Evolutionary conservation across 441 rosid genomes (phyloP).

Genomic region (Populus hybrid): DNA sequence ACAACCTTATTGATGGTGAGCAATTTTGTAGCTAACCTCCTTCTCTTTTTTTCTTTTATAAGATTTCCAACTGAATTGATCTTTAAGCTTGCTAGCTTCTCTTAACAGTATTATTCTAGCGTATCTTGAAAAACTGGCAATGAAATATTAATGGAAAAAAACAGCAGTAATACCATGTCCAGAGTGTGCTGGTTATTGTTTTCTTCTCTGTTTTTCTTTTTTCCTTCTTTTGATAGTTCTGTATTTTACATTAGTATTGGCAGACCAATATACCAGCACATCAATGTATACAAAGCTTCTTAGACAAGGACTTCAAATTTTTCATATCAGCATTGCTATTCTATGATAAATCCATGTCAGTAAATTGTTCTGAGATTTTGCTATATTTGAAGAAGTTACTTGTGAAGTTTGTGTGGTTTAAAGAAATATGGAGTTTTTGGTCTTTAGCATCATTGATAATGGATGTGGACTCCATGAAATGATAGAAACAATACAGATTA

Average conservation of each 20-base stretch:
- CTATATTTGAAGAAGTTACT: not conserved
- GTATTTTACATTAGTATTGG: not conserved
- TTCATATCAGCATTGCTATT: not conserved
- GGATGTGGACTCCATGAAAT: not conserved
- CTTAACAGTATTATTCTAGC: too few species aligned
- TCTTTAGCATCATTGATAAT: not conserved
- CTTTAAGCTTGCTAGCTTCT: too few species aligned
- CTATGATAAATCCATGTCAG: not conserved
- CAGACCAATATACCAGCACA: not conserved
- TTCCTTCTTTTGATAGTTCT: not conserved
- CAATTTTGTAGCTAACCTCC: not conserved
- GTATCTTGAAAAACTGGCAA: too few species aligned
- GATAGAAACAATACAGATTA: not conserved
- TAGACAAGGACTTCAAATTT: not conserved
- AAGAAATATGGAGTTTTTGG: not conserved
- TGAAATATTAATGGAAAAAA: too few species aligned
- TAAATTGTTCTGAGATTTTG: not conserved
- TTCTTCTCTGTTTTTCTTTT: not conserved
- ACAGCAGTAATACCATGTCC: not conserved
- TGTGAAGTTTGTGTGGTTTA: not conserved
- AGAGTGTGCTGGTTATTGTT: not conserved
- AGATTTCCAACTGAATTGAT: not conserved
- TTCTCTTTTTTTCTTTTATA: not conserved
- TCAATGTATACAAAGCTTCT: not conserved
- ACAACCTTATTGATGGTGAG: too few species aligned